Evolutionary conservation across 768 basidiomycete species (phyloP).

Genomic region (Paxillus involutus): DNA sequence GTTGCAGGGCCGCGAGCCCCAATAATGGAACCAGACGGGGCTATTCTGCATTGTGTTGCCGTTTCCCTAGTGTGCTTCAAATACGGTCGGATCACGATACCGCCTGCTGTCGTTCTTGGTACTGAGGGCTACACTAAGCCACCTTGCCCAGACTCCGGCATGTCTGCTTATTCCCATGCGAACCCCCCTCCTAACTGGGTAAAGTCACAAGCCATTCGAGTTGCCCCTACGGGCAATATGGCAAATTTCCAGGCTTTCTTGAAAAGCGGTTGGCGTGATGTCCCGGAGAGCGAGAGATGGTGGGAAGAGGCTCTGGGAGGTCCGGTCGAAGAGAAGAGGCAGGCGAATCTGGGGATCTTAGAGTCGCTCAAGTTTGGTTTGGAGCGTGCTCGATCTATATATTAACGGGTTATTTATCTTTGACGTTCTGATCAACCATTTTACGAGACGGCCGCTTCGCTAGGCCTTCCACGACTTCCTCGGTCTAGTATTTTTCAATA

Average conservation of each 20-base stretch:
- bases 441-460: too few relatives aligned
- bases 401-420: not conserved
- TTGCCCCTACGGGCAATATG: slow-evolving; percentile 20
- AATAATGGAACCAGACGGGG: slow-evolving; percentile 44
- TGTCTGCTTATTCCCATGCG: slow-evolving; percentile 33
- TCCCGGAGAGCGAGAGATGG: slow-evolving; percentile 60
- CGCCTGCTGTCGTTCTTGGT: slow-evolving; percentile 62
- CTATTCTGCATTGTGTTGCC: slow-evolving; percentile 58
- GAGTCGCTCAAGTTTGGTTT: slow-evolving; percentile 21
- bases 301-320: slow-evolving; percentile 64
- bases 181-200: slow-evolving; percentile 30
- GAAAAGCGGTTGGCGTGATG: slow-evolving; percentile 60
- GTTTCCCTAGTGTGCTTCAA: slow-evolving; percentile 72
- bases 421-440: too few relatives aligned
- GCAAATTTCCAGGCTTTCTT: slow-evolving; percentile 40
- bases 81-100: slow-evolving; percentile 67
- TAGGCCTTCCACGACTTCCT: too few relatives aligned
- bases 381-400: slow-evolving; percentile 18
- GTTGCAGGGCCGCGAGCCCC: slow-evolving; percentile 6
- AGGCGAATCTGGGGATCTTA: slow-evolving; percentile 23
- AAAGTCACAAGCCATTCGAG: slow-evolving; percentile 22
- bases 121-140: slow-evolving; percentile 52
- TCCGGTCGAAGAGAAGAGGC: slow-evolving; percentile 40
- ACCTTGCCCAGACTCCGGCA: not conserved
- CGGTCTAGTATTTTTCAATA: too few relatives aligned